Evolutionary conservation across 768 basidiomycete genomes (phyloP).

Genomic region (Mycena filopes): DNA sequence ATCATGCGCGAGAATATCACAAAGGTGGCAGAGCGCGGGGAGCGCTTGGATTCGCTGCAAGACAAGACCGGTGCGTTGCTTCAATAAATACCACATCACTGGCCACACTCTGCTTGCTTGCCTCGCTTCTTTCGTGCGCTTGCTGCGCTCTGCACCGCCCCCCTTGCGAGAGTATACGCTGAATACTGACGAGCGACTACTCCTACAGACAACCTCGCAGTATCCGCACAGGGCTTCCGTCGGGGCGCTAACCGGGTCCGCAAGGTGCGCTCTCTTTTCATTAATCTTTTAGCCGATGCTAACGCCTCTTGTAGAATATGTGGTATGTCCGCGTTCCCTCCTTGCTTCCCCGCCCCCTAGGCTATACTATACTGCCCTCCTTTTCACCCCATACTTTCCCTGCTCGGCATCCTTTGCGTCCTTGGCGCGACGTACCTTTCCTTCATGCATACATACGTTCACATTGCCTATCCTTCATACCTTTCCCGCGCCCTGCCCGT

Average conservation of each 20-base stretch:
- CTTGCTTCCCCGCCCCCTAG: slow-evolving; percentile 22
- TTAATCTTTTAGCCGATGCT: background rate
- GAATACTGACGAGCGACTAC: slow-evolving; percentile 8
- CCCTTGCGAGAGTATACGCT: background rate
- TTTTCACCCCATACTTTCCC: too few species aligned
- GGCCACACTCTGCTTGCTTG: too few species aligned
- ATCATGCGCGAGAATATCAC: slow-evolving; percentile 99
- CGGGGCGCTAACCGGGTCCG: slow-evolving; percentile 97
- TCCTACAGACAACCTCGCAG: slow-evolving; percentile 87
- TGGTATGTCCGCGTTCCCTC: slow-evolving; percentile 65
- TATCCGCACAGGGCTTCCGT: slow-evolving; percentile 99
- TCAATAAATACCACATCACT: too few species aligned
- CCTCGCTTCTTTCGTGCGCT: too few species aligned
- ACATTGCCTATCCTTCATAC: too few species aligned
- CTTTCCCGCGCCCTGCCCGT: too few species aligned
- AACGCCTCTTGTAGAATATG: slow-evolving; percentile 72
- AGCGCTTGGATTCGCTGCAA: slow-evolving; percentile 92
- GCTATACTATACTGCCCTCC: too few species aligned
- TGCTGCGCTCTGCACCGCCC: too few species aligned
- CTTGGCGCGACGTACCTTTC: too few species aligned
- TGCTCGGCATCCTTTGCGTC: too few species aligned
- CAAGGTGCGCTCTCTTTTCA: slow-evolving; percentile 70
- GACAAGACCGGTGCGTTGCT: slow-evolving; percentile 94
- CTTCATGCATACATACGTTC: too few species aligned
- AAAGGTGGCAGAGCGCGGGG: slow-evolving; percentile 94